Evolutionary conservation across 1,284 basidiomycete species (phyloP).

Genomic region (Trametes pubescens): DNA sequence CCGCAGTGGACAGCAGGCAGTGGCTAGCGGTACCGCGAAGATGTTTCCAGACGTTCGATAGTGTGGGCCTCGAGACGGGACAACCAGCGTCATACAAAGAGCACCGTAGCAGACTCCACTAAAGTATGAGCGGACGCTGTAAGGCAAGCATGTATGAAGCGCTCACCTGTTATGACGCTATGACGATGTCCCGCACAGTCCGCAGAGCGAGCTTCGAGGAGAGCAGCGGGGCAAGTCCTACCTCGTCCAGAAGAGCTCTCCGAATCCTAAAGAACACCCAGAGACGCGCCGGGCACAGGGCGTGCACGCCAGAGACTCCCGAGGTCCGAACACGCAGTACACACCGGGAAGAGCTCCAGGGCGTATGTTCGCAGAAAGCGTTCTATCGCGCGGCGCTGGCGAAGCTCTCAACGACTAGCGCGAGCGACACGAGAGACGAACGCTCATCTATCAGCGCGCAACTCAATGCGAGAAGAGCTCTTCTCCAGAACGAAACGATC

Average conservation of each 20-base stretch:
- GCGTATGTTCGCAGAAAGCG: neutral
- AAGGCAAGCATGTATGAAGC: neutral
- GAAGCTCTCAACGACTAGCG: neutral
- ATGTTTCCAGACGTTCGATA: neutral
- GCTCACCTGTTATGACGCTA: slow-evolving; percentile 4
- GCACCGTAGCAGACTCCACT: neutral
- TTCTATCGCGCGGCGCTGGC: neutral
- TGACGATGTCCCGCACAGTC: neutral
- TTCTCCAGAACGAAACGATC: neutral
- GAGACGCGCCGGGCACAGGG: neutral
- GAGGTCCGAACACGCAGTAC: slow-evolving; percentile 2
- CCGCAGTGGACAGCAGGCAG: neutral
- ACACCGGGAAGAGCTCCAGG: neutral
- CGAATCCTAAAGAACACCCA: neutral
- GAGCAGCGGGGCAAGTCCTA: neutral
- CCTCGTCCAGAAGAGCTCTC: neutral
- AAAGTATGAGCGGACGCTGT: neutral
- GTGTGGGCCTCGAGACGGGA: neutral
- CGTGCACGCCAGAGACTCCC: neutral
- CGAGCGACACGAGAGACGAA: slow-evolving; percentile 1
- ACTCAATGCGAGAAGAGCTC: neutral
- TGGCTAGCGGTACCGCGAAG: neutral
- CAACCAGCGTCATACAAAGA: neutral
- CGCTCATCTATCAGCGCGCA: neutral
- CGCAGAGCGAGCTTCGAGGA: neutral